Conservation (phyloP, 352 stramenopile genomes). For the Globisporangium paroecandrum region DNA sequence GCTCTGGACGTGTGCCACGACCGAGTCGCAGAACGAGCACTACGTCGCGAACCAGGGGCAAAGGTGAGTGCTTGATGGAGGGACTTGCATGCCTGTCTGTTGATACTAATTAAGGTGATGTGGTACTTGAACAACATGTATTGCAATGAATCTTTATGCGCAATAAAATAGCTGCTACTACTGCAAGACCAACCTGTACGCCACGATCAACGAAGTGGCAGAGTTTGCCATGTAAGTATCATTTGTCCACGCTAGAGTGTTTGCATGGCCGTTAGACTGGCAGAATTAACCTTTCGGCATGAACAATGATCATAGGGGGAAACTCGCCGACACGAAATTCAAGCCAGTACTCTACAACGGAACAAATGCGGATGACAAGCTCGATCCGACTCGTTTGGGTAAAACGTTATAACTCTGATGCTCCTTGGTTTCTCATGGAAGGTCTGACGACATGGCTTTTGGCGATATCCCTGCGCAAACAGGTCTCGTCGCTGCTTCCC, state of each 20-base stretch:
- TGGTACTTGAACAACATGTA: background rate
- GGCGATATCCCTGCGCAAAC: background rate
- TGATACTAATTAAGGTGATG: background rate
- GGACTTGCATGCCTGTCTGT: too few species aligned
- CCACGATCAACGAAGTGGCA: conserved; percentile 87
- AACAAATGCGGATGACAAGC: conserved; percentile 94
- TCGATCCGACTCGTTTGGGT: conserved; percentile 84
- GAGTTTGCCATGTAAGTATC: conserved; percentile 38
- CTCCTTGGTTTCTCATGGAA: background rate
- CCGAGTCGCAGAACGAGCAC: conserved; percentile 71
- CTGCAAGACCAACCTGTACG: conserved; percentile 98
- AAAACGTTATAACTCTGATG: background rate
- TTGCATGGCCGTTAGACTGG: background rate
- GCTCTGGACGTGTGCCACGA: conserved; percentile 86
- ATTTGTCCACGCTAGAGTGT: background rate
- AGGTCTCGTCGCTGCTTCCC: conserved; percentile 89
- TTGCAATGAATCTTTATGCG: background rate
- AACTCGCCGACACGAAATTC: conserved; percentile 6
- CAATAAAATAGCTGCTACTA: conserved; percentile 86
- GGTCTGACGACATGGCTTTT: background rate
- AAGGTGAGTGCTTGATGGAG: conserved; percentile 25
- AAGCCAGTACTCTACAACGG: conserved; percentile 92
- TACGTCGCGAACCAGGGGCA: conserved; percentile 95
- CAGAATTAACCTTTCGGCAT: background rate
- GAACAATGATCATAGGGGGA: conserved; percentile 19